Evolutionary conservation across 2,329 filamentous ascomycete species (phyloP), one percentile per base, ranked within the genome.

Genomic region (Aureobasidium sp.): DNA sequence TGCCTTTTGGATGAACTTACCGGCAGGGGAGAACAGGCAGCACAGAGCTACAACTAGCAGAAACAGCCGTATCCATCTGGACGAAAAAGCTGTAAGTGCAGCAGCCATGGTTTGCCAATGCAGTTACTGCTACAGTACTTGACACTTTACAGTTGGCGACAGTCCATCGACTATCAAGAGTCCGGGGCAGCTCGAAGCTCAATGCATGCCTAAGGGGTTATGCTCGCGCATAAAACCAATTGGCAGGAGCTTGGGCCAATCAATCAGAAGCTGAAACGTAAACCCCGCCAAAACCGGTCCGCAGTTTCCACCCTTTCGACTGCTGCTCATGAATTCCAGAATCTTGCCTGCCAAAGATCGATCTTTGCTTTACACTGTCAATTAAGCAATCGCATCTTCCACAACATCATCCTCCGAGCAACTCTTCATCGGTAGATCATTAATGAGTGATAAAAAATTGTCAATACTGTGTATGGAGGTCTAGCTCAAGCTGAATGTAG

Each of bases 401-500:
- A 66, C 65, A 62, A 79, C 79, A 77, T 84, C 89, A 81, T 81
- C 78, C 72, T 71, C 77, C 79, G 91, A 95, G 82, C 89, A 93
- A 83, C 96, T 91, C 91, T 96, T 61, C 55, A 44, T 63, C 62
- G 55, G 21, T 21, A 21, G 21, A 21, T 21, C 21, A 21, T 21
- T 21, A 21, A 21, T 21, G 21, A 21, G 21, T 21, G 21, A 21
- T 21, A 21, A 21, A 21, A 21, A 21, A 21, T 21, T 21, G 21
- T 21, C 21, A 21, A 21, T 21, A 21, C 21, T 21, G 21, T 21
- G 21, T 21, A 21, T 21, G 21, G 21, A 21, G 21, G 21, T 21
- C 21, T 21, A 21, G 21, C 21, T 21, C 21, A 21, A 21, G 21
- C 21, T 21, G 21, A 21, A 21, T 21, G 21, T 21, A 21, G 21